Evolutionary conservation across 139 green algal genomes (phyloP), one percentile per base, ranked within the genome.

Genomic region (Limnomonas spitsbergensis): DNA sequence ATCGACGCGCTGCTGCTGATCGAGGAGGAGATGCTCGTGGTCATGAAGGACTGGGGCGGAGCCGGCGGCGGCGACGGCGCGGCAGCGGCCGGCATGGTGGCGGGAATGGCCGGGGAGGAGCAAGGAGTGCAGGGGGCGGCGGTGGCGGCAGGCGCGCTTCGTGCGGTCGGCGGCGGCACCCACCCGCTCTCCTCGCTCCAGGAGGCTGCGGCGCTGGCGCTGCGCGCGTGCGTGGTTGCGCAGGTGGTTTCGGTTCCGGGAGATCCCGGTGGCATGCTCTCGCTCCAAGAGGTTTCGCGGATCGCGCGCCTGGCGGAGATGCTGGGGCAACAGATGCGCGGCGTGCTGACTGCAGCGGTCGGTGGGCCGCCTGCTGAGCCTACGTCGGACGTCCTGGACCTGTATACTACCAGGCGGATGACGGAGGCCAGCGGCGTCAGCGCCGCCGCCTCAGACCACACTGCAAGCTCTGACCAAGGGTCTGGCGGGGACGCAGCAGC

Each of bases 271-370:
- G 14, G 14, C 24, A 35, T 47, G 27, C 38, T 76, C 35, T 66
- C 40, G n/a, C 53, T 66, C 29, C 4, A 6, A 7, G 42, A 77
- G 32, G 53, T 31, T 1, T 77, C 71, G 24, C 3, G 26, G n/a
- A 38, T 77, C 2, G 71, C 71, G 27, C 71, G 71, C 2, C 24
- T 56, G 39, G 71, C 71, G 3, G 71, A 40, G 27, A 38, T 35
- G 27, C 29, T 77, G 39, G 71, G 52, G 71, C 37, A 40, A 32
- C 71, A 66, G 71, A 38, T 77, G 40, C 38, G 35, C 32, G 24
- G 38, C 3, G 53, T n/a, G 27, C 53, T 36, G 6, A n/a, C 31
- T 4, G 53, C 53, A 68, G 53, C 3, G 53, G 3, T 14, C n/a
- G n/a, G n/a, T n/a, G n/a, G n/a, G n/a, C n/a, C n/a, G n/a, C n/a